Evolutionary conservation across 2,329 filamentous ascomycete species (phyloP), one percentile per base, ranked within the genome.

Genomic region (Hymenoscyphus albidus): DNA sequence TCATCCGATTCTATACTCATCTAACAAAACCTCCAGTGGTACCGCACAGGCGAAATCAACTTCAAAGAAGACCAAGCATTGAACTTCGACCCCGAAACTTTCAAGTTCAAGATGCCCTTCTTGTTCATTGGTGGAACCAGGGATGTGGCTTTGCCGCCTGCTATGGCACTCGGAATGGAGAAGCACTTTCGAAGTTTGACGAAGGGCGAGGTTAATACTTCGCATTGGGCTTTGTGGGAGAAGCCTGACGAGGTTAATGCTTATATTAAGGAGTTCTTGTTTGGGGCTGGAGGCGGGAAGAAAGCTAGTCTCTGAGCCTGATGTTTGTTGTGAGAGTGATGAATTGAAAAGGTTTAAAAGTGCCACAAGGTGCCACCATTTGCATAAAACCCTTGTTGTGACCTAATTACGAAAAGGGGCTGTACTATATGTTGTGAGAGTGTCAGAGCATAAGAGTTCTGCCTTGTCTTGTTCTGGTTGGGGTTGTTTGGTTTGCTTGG

Each of bases 181-280:
- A 80, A 81, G 68, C 79, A 80, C 67, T 86, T 94, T 65, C 82
- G 86, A 35, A 70, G 63, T 58, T 77, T 96, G 72, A 89, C 85
- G 7, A 81, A 83, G 66, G 82, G 79, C 9, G 85, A 90, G 74
- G 88, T 97, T 62, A 77, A 88, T 42, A 83, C 89, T 0, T 80
- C 83, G 18, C 95, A 98, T 77, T 98, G 94, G 94, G 91, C 89
- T 57, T 78, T 96, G 74, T 88, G 86, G 80, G 86, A 97, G 80
- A 85, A 84, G 68, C 83, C 89, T 0, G 84, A 82, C 27, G 85
- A 89, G 71, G 85, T 92, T 2, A 97, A 97, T 76, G 76, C 74
- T 59, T 79, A 87, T 80, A 2, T 80, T 81, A 70, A 77, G 75
- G 32, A 77, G 71, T 66, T 72, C 54, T 63, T 76, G 58, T 65